Evolutionary conservation across 176 grass and related monocot genomes (phyloP).

Genomic region (Pontederia paniculata): DNA sequence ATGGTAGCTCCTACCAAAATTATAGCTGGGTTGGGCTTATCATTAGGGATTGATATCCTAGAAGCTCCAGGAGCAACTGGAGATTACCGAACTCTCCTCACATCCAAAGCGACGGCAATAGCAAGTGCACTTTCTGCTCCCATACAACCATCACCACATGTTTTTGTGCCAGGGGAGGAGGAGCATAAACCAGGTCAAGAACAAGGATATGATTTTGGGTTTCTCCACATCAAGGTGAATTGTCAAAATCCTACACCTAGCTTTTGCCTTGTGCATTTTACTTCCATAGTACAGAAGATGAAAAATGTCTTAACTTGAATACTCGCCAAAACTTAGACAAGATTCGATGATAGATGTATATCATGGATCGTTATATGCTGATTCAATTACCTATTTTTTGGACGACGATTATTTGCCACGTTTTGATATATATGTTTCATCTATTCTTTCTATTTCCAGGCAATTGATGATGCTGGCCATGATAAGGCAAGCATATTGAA

Average conservation of each 20-base stretch:
- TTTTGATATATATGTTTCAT: not conserved
- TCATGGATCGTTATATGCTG: no score
- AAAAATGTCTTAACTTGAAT: no score
- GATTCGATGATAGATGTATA: no score
- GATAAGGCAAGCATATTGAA: conserved; percentile 85
- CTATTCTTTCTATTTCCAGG: conserved; percentile 27
- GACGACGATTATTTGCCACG: no score
- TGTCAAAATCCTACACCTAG: not conserved
- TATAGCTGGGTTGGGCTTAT: conserved; percentile 79
- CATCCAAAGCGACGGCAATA: conserved; percentile 92
- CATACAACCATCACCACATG: conserved; percentile 36
- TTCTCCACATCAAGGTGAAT: conserved; percentile 80
- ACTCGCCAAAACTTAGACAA: no score
- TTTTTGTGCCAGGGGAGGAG: conserved; percentile 82
- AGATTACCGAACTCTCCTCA: conserved; percentile 81
- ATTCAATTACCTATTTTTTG: no score
- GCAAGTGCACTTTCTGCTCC: conserved; percentile 49
- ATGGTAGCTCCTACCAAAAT: conserved; percentile 97
- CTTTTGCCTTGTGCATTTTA: no score
- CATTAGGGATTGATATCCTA: conserved; percentile 88
- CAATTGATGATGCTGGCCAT: conserved; percentile 88
- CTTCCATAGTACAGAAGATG: no score
- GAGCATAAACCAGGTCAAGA: conserved; percentile 47
- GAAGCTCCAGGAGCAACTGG: conserved; percentile 95
- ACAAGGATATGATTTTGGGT: conserved; percentile 91